phyloP scores from a whole-genome alignment of 306 rosid species.

The Cucurbita argyrosperma region DNA sequence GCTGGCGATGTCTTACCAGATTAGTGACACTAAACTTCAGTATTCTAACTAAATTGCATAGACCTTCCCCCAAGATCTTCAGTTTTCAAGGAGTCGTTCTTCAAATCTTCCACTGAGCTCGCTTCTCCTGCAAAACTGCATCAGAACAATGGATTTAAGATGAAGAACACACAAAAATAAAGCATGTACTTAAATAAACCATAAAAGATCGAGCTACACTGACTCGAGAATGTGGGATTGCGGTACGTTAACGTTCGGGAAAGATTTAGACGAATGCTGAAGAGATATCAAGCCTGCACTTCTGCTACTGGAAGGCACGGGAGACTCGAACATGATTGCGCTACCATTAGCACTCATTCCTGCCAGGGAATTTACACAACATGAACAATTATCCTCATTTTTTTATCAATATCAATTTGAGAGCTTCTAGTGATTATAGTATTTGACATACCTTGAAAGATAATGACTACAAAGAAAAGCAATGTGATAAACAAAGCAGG shows the following conservation, averaged over 20 bases:
- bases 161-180: background rate
- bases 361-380: background rate
- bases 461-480: slow-evolving; percentile 34
- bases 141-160: background rate
- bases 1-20: background rate
- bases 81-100: background rate
- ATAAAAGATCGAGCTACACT: background rate
- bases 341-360: slow-evolving; percentile 8
- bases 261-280: background rate
- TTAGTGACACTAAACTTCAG: background rate
- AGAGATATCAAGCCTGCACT: background rate
- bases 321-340: background rate
- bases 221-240: background rate
- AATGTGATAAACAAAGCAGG: slow-evolving; percentile 50
- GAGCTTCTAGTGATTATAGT: background rate
- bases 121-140: slow-evolving; percentile 2
- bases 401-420: background rate
- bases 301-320: background rate
- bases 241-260: background rate
- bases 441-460: slow-evolving; percentile 37
- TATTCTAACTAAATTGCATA: too few species aligned
- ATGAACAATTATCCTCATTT: background rate
- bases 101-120: background rate
- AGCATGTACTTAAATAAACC: background rate
- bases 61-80: too few species aligned